Evolutionary conservation across 805 yeast genomes (phyloP), one percentile per base, ranked within the genome.

Genomic region (Blastobotrys attinorum): DNA sequence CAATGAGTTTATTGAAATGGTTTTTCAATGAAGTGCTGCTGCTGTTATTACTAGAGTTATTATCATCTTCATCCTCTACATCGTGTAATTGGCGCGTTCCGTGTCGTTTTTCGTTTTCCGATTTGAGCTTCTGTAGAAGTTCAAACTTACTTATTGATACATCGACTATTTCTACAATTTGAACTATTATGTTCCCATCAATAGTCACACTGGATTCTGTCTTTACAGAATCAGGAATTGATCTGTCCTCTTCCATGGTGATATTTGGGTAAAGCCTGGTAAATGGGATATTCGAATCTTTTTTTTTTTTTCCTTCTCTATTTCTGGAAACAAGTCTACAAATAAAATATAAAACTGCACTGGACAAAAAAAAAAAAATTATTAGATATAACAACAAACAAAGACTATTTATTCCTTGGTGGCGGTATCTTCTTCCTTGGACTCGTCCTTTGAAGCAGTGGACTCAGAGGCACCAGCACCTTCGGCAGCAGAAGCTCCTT

Each of bases 361-460:
- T 8, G 29, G 11, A 25, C 7, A 25, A 25, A 25, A 25, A 25
- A 25, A 25, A 25, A 25, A 25, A 25, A 25, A 25, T 8, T 25
- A 11, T 8, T 8, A 25, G 29, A 25, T 11, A 25, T 8, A 25
- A 25, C 29, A 25, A 25, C 10, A 25, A 7, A 25, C 7, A 25
- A 25, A 25, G 10, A 25, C 7, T 11, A 25, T 25, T 25, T 25
- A 7, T 25, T 8, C 29, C 11, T 25, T 25, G 29, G 29, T n/a
- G n/a, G n/a, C n/a, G 11, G 20, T 32, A 15, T 15, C 20, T 32
- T 11, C 36, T n/a, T 32, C 36, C 36, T 32, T 32, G 16, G 36
- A 13, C 45, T 25, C 45, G 40, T n/a, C 40, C 54, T 15, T 36
- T 40, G 35, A 7, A n/a, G 35, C 35, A 10, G 8, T 16, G n/a